A percentile compares a stretch with the other conserved stretches of the same genome.
phyloP scores from a whole-genome alignment of 208 protist genomes.

The Kentomonas sorsogonicus region DNA sequence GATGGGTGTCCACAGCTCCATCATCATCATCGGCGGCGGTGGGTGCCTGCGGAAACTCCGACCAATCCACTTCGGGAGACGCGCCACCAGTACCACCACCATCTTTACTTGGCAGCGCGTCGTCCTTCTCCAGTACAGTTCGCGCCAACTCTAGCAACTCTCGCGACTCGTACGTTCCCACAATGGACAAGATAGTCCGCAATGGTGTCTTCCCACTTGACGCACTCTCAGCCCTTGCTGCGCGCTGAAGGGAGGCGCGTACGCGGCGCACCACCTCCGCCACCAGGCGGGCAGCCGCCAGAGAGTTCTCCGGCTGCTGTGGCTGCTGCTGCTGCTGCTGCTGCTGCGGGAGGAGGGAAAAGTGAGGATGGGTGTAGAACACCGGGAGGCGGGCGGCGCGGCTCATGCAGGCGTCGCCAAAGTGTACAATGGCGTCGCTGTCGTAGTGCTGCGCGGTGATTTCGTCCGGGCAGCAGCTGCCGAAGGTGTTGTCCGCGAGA shows the following conservation, averaged over 20 bases:
- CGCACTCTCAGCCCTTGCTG: too few species aligned
- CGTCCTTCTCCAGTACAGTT: too few species aligned
- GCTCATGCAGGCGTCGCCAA: constrained; percentile 87
- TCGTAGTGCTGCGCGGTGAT: constrained; percentile 86
- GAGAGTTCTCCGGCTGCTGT: neutral
- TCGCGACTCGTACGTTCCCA: too few species aligned
- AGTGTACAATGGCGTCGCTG: constrained; percentile 86
- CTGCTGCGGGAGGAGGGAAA: constrained; percentile 22
- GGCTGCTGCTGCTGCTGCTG: constrained; percentile 1
- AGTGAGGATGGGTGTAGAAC: constrained; percentile 62
- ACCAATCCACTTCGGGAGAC: too few species aligned
- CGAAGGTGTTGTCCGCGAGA: constrained; percentile 89
- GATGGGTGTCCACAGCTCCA: neutral
- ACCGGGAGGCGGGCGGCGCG: constrained; percentile 72
- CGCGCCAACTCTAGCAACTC: too few species aligned
- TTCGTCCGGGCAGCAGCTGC: constrained; percentile 89
- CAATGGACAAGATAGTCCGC: too few species aligned
- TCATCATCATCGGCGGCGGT: neutral
- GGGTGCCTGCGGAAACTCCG: constrained; percentile 3
- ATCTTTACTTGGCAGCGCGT: too few species aligned
- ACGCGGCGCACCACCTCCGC: neutral
- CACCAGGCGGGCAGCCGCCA: too few species aligned
- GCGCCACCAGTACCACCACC: too few species aligned
- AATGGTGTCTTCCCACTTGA: too few species aligned
- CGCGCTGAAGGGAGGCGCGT: too few species aligned